Conservation (phyloP, 352 stramenopile genomes). For the Phytophthora melonis region DNA sequence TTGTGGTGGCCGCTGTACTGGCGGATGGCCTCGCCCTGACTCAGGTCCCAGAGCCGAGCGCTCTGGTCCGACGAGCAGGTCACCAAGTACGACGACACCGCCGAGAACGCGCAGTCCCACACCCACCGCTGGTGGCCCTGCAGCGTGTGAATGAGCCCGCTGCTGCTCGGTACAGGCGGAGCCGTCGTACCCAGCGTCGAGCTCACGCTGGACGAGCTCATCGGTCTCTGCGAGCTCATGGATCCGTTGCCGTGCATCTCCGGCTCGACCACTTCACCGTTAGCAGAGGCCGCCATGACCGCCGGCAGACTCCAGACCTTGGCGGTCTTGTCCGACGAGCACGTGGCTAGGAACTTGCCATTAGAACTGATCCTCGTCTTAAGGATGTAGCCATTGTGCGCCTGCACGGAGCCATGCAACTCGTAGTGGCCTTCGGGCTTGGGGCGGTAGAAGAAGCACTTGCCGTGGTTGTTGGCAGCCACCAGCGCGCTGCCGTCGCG, state of each 20-base stretch:
- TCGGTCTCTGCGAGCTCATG: conserved; percentile 40
- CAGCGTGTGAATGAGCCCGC: conserved; percentile 78
- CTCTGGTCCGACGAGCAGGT: conserved; percentile 96
- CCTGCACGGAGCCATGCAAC: conserved; percentile 74
- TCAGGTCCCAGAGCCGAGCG: conserved; percentile 98
- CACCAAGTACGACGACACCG: conserved; percentile 98
- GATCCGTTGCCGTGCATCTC: conserved; percentile 45
- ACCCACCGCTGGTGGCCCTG: conserved; percentile 96
- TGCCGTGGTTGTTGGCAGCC: conserved; percentile 95
- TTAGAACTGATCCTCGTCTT: conserved; percentile 93
- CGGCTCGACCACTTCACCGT: conserved; percentile 23
- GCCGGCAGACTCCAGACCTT: conserved; percentile 88
- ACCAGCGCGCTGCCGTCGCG: conserved; percentile 93
- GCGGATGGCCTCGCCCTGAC: conserved; percentile 85
- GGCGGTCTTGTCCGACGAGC: conserved; percentile 93
- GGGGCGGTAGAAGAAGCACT: conserved; percentile 94
- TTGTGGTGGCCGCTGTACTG: conserved; percentile 93
- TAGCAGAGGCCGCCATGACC: conserved; percentile 37
- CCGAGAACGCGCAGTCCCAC: conserved; percentile 98
- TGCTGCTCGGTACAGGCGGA: conserved; percentile 42
- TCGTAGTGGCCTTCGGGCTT: conserved; percentile 72
- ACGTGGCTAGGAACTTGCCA: conserved; percentile 91
- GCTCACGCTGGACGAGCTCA: conserved; percentile 45
- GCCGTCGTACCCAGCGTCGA: conserved; percentile 32
- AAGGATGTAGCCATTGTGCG: conserved; percentile 93